These are phyloP conservation scores for Tulasnella sp. DNA, from an alignment of 768 basidiomycete species.

Conservation along the genomic window DNA sequence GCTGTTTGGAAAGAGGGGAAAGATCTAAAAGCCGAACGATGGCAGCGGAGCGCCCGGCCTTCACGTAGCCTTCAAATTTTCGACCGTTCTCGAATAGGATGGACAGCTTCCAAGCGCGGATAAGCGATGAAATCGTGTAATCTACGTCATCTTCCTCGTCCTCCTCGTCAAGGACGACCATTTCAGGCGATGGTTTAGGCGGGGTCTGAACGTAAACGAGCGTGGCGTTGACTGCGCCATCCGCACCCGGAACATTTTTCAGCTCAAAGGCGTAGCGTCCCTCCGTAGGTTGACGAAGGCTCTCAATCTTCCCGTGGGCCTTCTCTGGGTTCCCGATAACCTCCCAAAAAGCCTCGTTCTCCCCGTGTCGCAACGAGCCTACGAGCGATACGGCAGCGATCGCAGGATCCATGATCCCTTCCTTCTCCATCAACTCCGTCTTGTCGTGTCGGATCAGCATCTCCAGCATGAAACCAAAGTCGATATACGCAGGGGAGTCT, in stretches of 20 bases:
- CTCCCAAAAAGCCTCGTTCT: background rate
- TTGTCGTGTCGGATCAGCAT: background rate
- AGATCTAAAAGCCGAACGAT: background rate
- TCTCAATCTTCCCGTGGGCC: background rate
- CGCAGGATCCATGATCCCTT: background rate
- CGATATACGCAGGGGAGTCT: background rate
- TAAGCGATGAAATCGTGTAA: slow-evolving; percentile 42
- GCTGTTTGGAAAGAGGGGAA: background rate
- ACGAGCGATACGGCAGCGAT: background rate
- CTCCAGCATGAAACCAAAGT: background rate
- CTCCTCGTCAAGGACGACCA: background rate
- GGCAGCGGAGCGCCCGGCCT: slow-evolving; percentile 38
- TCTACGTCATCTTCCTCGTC: background rate
- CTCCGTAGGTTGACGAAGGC: background rate
- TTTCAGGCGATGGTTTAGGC: slow-evolving; percentile 24
- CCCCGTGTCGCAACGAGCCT: background rate
- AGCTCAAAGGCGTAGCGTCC: slow-evolving; percentile 33
- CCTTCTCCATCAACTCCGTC: background rate
- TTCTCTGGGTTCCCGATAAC: background rate
- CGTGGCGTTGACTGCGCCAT: slow-evolving; percentile 73
- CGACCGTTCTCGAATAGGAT: slow-evolving; percentile 92
- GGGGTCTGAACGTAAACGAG: slow-evolving; percentile 82
- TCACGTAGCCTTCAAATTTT: slow-evolving; percentile 81
- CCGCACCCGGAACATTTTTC: slow-evolving; percentile 65
- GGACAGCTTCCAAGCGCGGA: slow-evolving; percentile 87